These are phyloP conservation scores for Hypoxylon trugodes DNA, from an alignment of 495 filamentous ascomycete species.

Conservation along the genomic window DNA sequence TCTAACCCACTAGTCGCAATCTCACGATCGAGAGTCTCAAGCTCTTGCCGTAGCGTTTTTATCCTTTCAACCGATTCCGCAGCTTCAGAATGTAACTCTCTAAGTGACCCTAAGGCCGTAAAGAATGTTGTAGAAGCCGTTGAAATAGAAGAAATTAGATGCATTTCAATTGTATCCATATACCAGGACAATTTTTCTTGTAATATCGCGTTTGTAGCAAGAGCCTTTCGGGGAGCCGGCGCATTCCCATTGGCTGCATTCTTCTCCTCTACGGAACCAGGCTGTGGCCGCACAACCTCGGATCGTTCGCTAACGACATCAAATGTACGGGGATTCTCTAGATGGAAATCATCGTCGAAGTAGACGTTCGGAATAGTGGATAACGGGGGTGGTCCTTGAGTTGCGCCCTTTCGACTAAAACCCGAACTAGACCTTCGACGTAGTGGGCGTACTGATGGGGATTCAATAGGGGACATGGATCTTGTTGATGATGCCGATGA, in stretches of 20 bases:
- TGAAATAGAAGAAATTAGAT: slow-evolving; percentile 95
- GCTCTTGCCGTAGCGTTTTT: slow-evolving; percentile 77
- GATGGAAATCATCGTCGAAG: slow-evolving; percentile 92
- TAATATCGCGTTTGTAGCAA: slow-evolving; percentile 97
- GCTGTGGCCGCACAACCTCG: slow-evolving; percentile 80
- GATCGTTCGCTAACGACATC: slow-evolving; percentile 96
- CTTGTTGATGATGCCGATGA: slow-evolving; percentile 58
- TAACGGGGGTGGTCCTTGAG: slow-evolving; percentile 78
- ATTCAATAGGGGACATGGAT: slow-evolving; percentile 60
- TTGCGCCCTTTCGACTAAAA: slow-evolving; percentile 55
- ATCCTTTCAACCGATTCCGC: slow-evolving; percentile 91
- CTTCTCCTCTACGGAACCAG: slow-evolving; percentile 63
- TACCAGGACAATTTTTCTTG: slow-evolving; percentile 99
- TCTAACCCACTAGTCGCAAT: slow-evolving; percentile 89
- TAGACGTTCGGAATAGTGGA: slow-evolving; percentile 93
- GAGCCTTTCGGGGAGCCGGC: slow-evolving; percentile 76
- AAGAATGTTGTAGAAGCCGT: slow-evolving; percentile 97
- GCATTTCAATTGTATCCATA: slow-evolving; percentile 98
- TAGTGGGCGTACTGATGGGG: slow-evolving; percentile 50
- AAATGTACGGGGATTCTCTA: slow-evolving; percentile 96
- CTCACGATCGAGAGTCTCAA: slow-evolving; percentile 81
- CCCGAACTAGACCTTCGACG: slow-evolving; percentile 60
- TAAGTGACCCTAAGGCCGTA: slow-evolving; percentile 87
- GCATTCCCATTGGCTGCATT: slow-evolving; percentile 68
- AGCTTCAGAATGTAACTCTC: slow-evolving; percentile 90